Evolutionary conservation across 2,329 filamentous ascomycete species (phyloP).

Genomic region (Ascochyta fabae): DNA sequence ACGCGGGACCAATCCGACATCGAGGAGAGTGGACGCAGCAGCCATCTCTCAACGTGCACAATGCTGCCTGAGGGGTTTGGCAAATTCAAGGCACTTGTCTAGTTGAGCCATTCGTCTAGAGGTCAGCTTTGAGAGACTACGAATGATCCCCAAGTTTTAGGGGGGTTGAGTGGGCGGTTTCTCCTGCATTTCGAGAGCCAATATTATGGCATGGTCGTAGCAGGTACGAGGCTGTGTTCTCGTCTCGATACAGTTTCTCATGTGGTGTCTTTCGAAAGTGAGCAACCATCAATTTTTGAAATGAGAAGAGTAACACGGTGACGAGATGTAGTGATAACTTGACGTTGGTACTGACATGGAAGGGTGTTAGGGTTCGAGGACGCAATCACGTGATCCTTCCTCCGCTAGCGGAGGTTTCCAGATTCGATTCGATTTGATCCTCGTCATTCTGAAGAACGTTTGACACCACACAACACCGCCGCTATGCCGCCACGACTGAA

Average conservation of each 20-base stretch:
- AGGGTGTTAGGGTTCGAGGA: no score
- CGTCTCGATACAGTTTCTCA: neutral
- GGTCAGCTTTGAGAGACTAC: no score
- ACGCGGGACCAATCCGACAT: neutral
- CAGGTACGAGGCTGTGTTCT: neutral
- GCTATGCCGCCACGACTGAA: slow-evolving; percentile 50
- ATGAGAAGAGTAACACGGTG: neutral
- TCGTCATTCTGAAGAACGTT: slow-evolving; percentile 29
- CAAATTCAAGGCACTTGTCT: no score
- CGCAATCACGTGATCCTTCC: neutral
- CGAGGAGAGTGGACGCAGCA: no score
- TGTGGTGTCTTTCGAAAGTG: neutral
- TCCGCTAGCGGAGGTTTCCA: slow-evolving; percentile 9
- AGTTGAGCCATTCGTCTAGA: no score
- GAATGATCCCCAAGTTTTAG: no score
- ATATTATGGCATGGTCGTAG: neutral
- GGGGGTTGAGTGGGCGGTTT: no score
- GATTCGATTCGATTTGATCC: slow-evolving; percentile 6
- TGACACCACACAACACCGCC: slow-evolving; percentile 23
- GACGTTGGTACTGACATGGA: no score
- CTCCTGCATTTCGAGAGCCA: no score
- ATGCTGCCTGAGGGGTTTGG: no score
- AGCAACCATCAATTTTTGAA: neutral
- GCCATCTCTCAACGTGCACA: no score
- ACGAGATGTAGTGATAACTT: neutral